Percentiles rank a stretch among this genome's conserved stretches.
Evolutionary conservation across 2,329 filamentous ascomycete genomes (phyloP).

Genomic region (Neofusicoccum sp.): DNA sequence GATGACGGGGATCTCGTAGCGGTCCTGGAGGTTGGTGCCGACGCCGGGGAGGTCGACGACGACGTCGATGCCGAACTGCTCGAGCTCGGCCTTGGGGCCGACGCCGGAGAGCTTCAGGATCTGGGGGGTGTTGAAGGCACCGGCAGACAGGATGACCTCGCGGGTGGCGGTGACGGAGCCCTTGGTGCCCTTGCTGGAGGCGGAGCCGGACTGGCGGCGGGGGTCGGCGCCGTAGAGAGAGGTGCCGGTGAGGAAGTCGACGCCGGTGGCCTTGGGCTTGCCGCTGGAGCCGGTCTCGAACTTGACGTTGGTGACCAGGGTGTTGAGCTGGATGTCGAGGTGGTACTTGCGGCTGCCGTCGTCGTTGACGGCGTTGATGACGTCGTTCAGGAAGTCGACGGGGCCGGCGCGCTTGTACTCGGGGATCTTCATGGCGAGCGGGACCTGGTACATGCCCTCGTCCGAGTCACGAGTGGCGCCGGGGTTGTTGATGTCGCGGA

Average conservation of each 20-base stretch:
- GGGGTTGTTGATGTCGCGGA: slow-evolving; percentile 54
- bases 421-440: slow-evolving; percentile 53
- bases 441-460: slow-evolving; percentile 54
- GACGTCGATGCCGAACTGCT: slow-evolving; percentile 56
- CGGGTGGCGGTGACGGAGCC: slow-evolving; percentile 47
- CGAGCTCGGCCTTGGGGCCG: slow-evolving; percentile 57
- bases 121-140: slow-evolving; percentile 66
- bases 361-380: slow-evolving; percentile 38
- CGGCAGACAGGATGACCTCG: slow-evolving; percentile 52
- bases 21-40: slow-evolving; percentile 66
- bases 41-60: slow-evolving; percentile 63
- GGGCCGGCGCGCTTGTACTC: slow-evolving; percentile 54
- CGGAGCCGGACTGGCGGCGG: slow-evolving; percentile 26
- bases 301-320: slow-evolving; percentile 65
- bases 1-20: slow-evolving; percentile 59
- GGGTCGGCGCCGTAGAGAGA: slow-evolving; percentile 45
- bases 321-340: slow-evolving; percentile 62
- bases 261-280: slow-evolving; percentile 38
- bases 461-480: slow-evolving; percentile 41
- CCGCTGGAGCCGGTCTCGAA: slow-evolving; percentile 61
- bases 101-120: slow-evolving; percentile 68
- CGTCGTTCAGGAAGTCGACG: slow-evolving; percentile 58
- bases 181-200: slow-evolving; percentile 36
- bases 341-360: slow-evolving; percentile 52
- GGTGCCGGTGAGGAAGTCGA: slow-evolving; percentile 46